Evolutionary conservation across 2,329 filamentous ascomycete genomes (phyloP).

Genomic region (Cytospora piceicola): DNA sequence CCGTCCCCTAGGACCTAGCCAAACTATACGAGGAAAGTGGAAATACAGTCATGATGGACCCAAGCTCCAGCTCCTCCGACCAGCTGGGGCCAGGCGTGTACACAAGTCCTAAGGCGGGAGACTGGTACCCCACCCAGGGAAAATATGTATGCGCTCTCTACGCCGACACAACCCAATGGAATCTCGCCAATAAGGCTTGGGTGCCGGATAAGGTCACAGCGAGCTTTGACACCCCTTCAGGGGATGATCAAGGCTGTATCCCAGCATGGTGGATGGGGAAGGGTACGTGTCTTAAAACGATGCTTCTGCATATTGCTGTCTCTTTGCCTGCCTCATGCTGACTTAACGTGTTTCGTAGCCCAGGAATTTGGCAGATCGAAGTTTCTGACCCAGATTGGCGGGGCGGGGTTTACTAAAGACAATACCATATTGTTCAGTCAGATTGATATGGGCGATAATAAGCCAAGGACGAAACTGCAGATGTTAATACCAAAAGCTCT

Average conservation of each 20-base stretch:
- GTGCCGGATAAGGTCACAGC: conserved; percentile 4
- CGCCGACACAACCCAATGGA: conserved; percentile 10
- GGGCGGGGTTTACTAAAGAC: too few relatives aligned
- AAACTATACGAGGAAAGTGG: too few relatives aligned
- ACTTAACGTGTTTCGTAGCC: too few relatives aligned
- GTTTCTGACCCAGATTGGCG: too few relatives aligned
- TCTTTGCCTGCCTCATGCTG: too few relatives aligned
- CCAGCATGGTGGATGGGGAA: background rate
- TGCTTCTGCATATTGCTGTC: too few relatives aligned
- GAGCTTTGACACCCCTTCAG: conserved; percentile 4
- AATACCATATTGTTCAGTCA: too few relatives aligned
- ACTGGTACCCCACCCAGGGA: conserved; percentile 8
- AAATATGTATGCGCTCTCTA: conserved; percentile 14
- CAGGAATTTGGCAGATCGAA: too few relatives aligned
- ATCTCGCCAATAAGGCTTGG: conserved; percentile 16
- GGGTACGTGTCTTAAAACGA: too few relatives aligned
- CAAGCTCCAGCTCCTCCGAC: background rate
- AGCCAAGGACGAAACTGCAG: too few relatives aligned
- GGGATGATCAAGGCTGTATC: conserved; percentile 3
- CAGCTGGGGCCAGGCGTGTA: conserved; percentile 13
- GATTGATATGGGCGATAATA: too few relatives aligned
- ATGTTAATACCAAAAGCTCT: conserved; percentile 2
- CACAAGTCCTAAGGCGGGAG: conserved; percentile 11
- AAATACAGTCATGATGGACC: conserved; percentile 6
- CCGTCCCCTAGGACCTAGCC: too few relatives aligned